Evolutionary conservation across 345 rosid species (phyloP), one percentile per base, ranked within the genome.

Genomic region (Pugionium dolabratum): DNA sequence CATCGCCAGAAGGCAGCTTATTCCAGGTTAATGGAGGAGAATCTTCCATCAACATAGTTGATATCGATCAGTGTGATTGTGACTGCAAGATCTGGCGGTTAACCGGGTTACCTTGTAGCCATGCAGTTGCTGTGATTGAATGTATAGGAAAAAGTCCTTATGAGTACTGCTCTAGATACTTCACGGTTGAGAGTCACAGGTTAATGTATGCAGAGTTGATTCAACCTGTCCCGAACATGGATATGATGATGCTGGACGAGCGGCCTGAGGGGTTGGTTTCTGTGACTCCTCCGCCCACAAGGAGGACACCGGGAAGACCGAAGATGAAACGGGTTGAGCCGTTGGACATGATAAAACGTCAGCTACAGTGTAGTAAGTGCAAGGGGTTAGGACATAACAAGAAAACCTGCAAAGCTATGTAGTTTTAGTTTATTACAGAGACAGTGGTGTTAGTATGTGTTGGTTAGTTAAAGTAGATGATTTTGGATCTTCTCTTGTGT

Each of bases 331-430:
- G 80, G 45, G 73, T 71, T 6, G 95, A 88, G 60, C 78, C 85
- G 6, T 44, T 79, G 3, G 98, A 86, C 41, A 74, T 88, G 46
- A 79, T 79, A 9, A 93, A 84, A 69, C 85, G 97, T 56, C 93
- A 88, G 78, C 90, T 90, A 27, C 98, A 93, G 56, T 93, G 98
- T 77, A 93, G 98, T 84, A 83, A 80, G 77, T 93, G 98, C 87
- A 93, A 93, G 80, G 96, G 98, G 29, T 81, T 90, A 50, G 98
- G 97, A 59, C 98, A 93, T 76, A 93, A 93, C 74, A 90, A 90
- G 80, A 86, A 85, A 75, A 92, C 98, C 1, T 92, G 98, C 88
- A 86, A 79, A 83, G 85, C 72, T 59, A 8, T 70, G 59, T 76
- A 79, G 82, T 64, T 28, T 40, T 40, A 45, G 54, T 62, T 51